phyloP scores from a whole-genome alignment of 2,329 filamentous ascomycete species.

The Hymenoscyphus infarciens region DNA sequence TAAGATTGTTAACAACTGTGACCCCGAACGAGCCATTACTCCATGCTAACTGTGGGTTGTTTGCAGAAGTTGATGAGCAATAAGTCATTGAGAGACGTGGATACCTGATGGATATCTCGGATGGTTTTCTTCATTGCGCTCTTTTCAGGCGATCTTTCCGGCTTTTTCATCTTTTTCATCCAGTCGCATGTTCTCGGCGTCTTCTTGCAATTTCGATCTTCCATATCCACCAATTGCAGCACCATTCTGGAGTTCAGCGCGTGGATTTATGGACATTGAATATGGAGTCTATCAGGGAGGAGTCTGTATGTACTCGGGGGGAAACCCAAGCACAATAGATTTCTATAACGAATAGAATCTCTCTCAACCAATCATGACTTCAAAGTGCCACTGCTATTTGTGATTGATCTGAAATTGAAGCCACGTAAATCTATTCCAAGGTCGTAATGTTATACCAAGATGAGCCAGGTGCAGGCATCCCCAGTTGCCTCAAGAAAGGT shows the following conservation, averaged over 20 bases:
- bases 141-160: neutral
- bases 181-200: neutral
- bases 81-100: neutral
- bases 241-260: too few relatives aligned
- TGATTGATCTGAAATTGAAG: neutral
- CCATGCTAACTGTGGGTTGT: neutral
- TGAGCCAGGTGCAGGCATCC: too few relatives aligned
- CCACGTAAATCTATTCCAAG: neutral
- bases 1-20: slow-evolving; percentile 9
- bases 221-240: too few relatives aligned
- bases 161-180: neutral
- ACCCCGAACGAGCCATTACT: neutral
- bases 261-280: neutral
- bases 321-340: neutral
- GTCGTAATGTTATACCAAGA: too few relatives aligned
- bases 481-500: too few relatives aligned
- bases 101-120: neutral
- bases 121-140: neutral
- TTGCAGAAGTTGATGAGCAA: neutral
- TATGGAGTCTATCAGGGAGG: neutral
- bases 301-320: neutral
- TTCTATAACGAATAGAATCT: neutral
- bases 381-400: neutral
- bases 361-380: neutral
- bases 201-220: too few relatives aligned